Percentiles rank a stretch among this genome's conserved stretches.
Conservation (phyloP, 495 filamentous ascomycete genomes). For the Viridothelium virens region DNA sequence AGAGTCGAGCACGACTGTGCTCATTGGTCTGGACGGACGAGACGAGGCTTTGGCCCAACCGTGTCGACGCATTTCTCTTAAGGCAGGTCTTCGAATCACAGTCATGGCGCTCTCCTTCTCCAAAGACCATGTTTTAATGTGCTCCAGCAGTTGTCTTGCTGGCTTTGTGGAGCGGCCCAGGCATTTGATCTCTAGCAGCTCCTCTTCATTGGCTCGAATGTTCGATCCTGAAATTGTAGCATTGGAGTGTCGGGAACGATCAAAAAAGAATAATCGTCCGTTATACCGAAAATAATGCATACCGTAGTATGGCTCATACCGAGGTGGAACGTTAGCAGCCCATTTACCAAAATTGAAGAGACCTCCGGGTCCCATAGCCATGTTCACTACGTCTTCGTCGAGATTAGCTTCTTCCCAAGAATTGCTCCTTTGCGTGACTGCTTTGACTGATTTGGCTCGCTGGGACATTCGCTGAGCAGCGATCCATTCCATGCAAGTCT, state of each 20-base stretch:
- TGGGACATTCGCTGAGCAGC: slow-evolving; percentile 45
- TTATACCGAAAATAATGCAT: slow-evolving; percentile 20
- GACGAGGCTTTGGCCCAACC: slow-evolving; percentile 60
- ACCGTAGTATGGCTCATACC: slow-evolving; percentile 45
- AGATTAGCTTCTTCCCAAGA: slow-evolving; percentile 48
- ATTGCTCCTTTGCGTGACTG: slow-evolving; percentile 46
- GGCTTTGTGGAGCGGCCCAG: slow-evolving; percentile 48
- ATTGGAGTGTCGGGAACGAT: slow-evolving; percentile 27
- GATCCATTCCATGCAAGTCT: slow-evolving; percentile 54
- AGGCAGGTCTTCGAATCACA: slow-evolving; percentile 42
- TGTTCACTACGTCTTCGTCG: slow-evolving; percentile 30
- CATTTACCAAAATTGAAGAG: slow-evolving; percentile 39
- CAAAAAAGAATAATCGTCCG: slow-evolving; percentile 35
- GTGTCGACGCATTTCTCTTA: slow-evolving; percentile 35
- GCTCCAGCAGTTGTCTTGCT: slow-evolving; percentile 53
- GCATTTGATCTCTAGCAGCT: slow-evolving; percentile 41
- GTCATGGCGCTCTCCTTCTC: slow-evolving; percentile 40
- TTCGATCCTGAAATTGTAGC: slow-evolving; percentile 4
- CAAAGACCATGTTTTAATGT: slow-evolving; percentile 40
- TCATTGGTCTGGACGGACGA: slow-evolving; percentile 66
- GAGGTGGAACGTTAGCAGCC: slow-evolving; percentile 40
- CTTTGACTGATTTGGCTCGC: slow-evolving; percentile 44
- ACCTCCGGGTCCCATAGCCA: slow-evolving; percentile 22
- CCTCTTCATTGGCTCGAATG: slow-evolving; percentile 33
- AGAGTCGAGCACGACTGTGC: slow-evolving; percentile 74